Evolutionary conservation across 2,329 filamentous ascomycete genomes (phyloP), one percentile per base, ranked within the genome.

Genomic region (Botrytis paeoniae): DNA sequence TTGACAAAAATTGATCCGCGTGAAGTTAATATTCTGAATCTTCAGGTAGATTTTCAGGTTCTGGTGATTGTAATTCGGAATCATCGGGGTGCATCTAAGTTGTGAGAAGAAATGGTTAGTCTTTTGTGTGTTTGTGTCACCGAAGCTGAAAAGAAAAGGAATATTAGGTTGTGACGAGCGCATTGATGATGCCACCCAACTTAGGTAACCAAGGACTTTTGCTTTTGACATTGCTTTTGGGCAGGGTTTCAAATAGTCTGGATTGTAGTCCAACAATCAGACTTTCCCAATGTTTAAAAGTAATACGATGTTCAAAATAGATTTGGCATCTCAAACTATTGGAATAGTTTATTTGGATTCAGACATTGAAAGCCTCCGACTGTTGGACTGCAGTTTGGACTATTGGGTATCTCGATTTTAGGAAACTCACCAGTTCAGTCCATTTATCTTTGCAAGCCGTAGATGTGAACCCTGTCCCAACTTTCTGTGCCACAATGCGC

Each of bases 401-500:
- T 57, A 18, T 57, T 18, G n/a, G 51, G n/a, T 14, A 12, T 45
- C 54, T 68, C 41, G 16, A 20, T 41, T 32, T 22, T 14, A 5
- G 37, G 29, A 22, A 69, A 72, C 70, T 72, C 39, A 72, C 70
- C 51, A 82, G 80, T 70, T 81, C 80, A 72, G 75, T 75, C 62
- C 80, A 80, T 74, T 81, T 81, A 63, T 97, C 94, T 82, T 92
- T 92, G 83, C 95, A 98, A 62, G 94, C 93, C 51, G 90, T 89
- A 59, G 95, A 93, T 54, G 94, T 96, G 81, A 97, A 97, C 64
- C 95, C 94, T 69, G 91, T 93, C 75, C 95, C 95, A 78, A 98
- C 92, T 83, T 97, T 97, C 80, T 93, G 92, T 74, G 95, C 92
- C 75, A 97, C 91, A 80, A 97, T 93, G 78, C 94, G 92, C 95